phyloP scores from a whole-genome alignment of 2,329 filamentous ascomycete genomes.

The Botrytis elliptica region DNA sequence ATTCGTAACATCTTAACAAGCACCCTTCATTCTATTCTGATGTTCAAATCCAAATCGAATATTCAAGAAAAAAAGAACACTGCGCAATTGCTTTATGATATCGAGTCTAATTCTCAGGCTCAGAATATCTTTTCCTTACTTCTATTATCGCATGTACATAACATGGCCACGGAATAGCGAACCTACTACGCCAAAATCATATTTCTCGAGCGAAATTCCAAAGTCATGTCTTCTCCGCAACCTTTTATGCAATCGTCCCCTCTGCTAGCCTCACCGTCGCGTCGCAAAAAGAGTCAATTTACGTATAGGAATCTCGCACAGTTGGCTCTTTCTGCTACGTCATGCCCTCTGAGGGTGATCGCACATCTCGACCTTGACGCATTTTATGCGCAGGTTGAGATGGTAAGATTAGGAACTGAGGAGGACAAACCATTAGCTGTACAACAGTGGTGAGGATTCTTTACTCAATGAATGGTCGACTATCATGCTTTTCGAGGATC shows the following conservation, averaged over 20 bases:
- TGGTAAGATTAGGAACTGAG: constrained; percentile 73
- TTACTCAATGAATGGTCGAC: background rate
- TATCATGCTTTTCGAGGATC: background rate
- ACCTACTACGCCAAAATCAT: background rate
- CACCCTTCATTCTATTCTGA: background rate
- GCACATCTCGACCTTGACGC: constrained; percentile 95
- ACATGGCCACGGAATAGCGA: background rate
- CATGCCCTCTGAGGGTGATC: constrained; percentile 79
- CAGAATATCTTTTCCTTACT: background rate
- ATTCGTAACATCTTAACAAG: background rate
- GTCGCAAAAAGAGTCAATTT: constrained; percentile 62
- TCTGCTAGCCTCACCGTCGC: constrained; percentile 27
- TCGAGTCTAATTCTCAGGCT: background rate
- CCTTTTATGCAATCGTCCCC: constrained; percentile 49
- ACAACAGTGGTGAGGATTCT: constrained; percentile 70
- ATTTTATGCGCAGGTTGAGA: constrained; percentile 97
- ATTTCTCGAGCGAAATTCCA: background rate
- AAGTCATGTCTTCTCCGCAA: constrained; percentile 48
- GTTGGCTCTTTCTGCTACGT: constrained; percentile 67
- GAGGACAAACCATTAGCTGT: constrained; percentile 83
- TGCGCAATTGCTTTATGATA: background rate
- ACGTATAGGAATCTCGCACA: constrained; percentile 81
- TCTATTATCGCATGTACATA: background rate
- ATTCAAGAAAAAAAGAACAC: background rate
- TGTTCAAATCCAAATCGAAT: background rate